phyloP scores from a whole-genome alignment of 2,329 filamentous ascomycete species.

The Penicillium sp. region DNA sequence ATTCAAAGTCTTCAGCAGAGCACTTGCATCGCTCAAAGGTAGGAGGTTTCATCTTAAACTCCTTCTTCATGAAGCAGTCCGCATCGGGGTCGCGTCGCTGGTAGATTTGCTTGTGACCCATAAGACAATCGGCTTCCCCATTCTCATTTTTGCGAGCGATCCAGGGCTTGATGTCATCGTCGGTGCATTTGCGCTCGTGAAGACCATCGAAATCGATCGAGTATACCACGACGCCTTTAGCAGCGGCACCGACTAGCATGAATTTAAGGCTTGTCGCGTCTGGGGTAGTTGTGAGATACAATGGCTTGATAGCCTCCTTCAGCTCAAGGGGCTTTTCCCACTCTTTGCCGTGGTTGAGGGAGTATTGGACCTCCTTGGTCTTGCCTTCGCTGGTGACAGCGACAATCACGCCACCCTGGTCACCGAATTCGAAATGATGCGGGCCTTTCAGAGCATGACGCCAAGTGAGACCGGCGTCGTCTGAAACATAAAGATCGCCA shows the following conservation, averaged over 20 bases:
- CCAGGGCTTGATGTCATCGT: constrained; percentile 78
- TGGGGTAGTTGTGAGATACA: constrained; percentile 78
- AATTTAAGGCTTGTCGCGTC: constrained; percentile 95
- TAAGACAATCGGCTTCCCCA: constrained; percentile 80
- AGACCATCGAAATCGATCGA: constrained; percentile 80
- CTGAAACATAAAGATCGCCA: constrained; percentile 81
- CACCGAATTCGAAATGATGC: constrained; percentile 95
- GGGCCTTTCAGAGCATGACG: constrained; percentile 68
- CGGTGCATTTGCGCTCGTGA: constrained; percentile 73
- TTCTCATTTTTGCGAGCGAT: constrained; percentile 77
- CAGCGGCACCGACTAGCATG: constrained; percentile 65
- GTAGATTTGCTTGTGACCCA: constrained; percentile 93
- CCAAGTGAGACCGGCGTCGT: constrained; percentile 88
- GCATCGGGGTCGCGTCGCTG: constrained; percentile 79
- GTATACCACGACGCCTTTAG: constrained; percentile 60
- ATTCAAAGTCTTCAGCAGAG: constrained; percentile 83
- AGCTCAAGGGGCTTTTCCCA: constrained; percentile 71
- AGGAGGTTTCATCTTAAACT: constrained; percentile 75
- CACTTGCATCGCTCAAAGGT: constrained; percentile 76
- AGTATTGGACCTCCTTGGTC: constrained; percentile 68
- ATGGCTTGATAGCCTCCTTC: constrained; percentile 67
- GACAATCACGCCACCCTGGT: constrained; percentile 83
- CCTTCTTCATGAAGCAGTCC: constrained; percentile 82
- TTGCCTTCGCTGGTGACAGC: constrained; percentile 68
- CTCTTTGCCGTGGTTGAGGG: constrained; percentile 80